A percentile compares a stretch with the other conserved stretches of the same genome.
Evolutionary conservation across 352 stramenopile species (phyloP).

Genomic region (Phytophthora foliorum): DNA sequence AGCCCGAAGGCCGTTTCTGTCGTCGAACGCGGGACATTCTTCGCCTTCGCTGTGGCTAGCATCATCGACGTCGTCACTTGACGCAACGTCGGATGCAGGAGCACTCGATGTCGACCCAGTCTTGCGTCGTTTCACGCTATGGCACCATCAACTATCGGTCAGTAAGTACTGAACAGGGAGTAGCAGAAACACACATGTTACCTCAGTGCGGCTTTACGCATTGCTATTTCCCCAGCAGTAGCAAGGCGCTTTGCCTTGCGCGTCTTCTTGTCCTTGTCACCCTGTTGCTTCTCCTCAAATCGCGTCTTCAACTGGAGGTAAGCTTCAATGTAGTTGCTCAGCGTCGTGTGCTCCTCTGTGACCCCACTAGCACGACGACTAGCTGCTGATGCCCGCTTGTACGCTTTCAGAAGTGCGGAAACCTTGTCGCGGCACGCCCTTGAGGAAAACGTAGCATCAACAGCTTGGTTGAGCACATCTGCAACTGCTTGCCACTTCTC

Average conservation of each 20-base stretch:
- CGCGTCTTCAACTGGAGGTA: constrained; percentile 5
- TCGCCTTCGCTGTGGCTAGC: no score
- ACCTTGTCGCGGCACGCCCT: no score
- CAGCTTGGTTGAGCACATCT: no score
- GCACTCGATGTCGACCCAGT: not conserved
- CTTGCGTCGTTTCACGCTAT: constrained; percentile 7
- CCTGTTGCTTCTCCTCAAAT: not conserved
- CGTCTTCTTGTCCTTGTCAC: not conserved
- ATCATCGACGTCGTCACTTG: no score
- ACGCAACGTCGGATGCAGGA: not conserved
- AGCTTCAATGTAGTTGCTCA: not conserved
- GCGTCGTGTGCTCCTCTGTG: not conserved
- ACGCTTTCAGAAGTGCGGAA: no score
- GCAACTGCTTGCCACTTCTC: not conserved
- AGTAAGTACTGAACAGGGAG: no score
- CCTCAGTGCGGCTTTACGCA: constrained; percentile 1
- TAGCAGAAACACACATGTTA: not conserved
- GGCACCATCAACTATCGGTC: no score
- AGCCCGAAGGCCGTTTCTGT: not conserved
- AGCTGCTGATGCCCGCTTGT: not conserved
- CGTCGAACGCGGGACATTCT: not conserved
- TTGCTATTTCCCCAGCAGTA: not conserved
- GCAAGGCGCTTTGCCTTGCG: not conserved
- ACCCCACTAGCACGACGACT: not conserved
- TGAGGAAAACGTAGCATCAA: no score